phyloP scores from a whole-genome alignment of 176 grass and related monocot genomes.

The Carex kokanica region DNA sequence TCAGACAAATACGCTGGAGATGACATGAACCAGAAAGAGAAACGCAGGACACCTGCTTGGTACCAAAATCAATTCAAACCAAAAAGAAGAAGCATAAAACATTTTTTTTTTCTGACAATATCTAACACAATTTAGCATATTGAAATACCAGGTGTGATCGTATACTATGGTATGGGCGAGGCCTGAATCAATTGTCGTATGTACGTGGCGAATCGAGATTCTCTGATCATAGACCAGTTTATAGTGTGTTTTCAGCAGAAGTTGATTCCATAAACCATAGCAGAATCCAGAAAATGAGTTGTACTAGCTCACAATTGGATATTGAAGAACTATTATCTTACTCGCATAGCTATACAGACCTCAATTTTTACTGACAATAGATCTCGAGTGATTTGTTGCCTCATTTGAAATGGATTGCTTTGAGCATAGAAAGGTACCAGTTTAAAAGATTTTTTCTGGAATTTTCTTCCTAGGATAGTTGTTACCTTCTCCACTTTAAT shows the following conservation, averaged over 20 bases:
- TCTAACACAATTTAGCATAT: conserved; percentile 1
- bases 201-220: conserved; percentile 89
- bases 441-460: background rate
- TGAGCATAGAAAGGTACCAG: background rate
- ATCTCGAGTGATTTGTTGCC: background rate
- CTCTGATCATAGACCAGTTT: conserved; percentile 91
- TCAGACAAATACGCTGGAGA: conserved; percentile 89
- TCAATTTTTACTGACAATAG: conserved; percentile 73
- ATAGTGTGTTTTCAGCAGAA: conserved; percentile 81
- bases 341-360: conserved; percentile 77
- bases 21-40: conserved; percentile 82
- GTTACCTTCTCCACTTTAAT: background rate
- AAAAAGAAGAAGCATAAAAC: background rate
- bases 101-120: background rate
- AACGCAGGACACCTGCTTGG: conserved; percentile 94
- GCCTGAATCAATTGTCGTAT: conserved; percentile 79
- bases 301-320: conserved; percentile 67
- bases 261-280: conserved; percentile 92
- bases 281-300: conserved; percentile 84
- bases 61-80: conserved; percentile 28
- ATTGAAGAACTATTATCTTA: conserved; percentile 83
- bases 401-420: background rate
- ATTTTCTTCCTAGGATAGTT: background rate
- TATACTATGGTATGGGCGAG: conserved; percentile 86
- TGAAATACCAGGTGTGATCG: conserved; percentile 68